Conservation (phyloP, 192 early-diverging fungal species). For the Coemansia sp. region DNA sequence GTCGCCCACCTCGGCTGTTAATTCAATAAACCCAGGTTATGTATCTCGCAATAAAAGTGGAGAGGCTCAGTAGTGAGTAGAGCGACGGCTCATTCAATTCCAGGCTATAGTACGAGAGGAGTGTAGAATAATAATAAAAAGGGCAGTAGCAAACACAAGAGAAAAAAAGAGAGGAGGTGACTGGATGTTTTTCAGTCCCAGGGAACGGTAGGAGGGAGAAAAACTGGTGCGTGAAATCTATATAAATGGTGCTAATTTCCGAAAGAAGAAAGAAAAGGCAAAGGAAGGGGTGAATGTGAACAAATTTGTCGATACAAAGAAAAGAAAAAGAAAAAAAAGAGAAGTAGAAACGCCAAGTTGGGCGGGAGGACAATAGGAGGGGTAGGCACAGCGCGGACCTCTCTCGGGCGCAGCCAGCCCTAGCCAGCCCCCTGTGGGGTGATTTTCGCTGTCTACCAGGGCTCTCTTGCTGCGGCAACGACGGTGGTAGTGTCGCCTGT, state of each 20-base stretch:
- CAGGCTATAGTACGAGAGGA: not conserved
- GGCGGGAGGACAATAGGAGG: constrained; percentile 12
- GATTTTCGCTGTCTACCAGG: not conserved
- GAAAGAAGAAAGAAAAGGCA: not conserved
- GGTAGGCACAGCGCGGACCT: not conserved
- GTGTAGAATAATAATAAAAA: not conserved
- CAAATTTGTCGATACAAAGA: constrained; percentile 1
- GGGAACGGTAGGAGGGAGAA: not conserved
- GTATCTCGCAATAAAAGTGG: not conserved
- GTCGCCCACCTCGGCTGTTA: not conserved
- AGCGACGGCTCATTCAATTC: not conserved
- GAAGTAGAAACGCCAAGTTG: not conserved
- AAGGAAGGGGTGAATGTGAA: constrained; percentile 5
- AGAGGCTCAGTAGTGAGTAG: constrained; percentile 3
- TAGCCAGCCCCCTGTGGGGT: not conserved
- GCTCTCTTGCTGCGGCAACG: constrained; percentile 1
- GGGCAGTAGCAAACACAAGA: not conserved
- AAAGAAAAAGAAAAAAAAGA: not conserved
- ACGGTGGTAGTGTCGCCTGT: not conserved
- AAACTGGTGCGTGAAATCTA: constrained; percentile 1
- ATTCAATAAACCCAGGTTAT: not conserved
- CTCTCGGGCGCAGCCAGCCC: not conserved
- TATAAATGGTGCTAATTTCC: not conserved
- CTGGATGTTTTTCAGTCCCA: not conserved
- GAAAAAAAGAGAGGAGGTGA: not conserved